Evolutionary conservation across 2,329 filamentous ascomycete species (phyloP), one percentile per base, ranked within the genome.

Genomic region (Monosporascus sp.): DNA sequence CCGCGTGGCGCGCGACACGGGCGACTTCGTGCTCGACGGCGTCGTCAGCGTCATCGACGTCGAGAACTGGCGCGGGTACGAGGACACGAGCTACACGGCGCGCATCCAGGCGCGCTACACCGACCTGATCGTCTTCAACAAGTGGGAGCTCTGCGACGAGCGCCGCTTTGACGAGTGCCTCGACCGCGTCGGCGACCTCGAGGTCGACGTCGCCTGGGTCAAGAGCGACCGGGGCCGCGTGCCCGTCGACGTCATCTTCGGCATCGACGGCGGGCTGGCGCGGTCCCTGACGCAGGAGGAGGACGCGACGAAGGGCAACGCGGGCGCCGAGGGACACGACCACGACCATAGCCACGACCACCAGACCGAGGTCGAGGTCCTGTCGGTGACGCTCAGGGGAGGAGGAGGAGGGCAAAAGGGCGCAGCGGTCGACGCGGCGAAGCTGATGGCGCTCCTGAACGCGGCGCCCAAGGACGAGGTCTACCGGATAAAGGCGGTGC

Each of bases 61-160:
- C 11, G 92, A 96, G 79, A 97, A 97, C 66, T 97, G 91, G 91
- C 76, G 84, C 64, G 92, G 92, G 0, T 97, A 97, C 65, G 90
- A 94, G 62, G 91, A 95, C 69, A 95, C 89, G 24, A 90, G 86
- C 54, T 93, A 89, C 65, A 97, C 92, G 52, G 92, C 92, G 6
- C 86, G 88, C 65, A 77, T 96, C 60, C 92, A 97, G 77, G 92
- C 91, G 4, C 78, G 83, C 57, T 96, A 95, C 69, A 97, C 92
- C 11, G 92, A 97, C 70, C 68, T 97, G 56, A 87, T 97, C 56
- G 84, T 97, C 17, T 87, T 96, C 63, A 97, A 96, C 70, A 97
- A 97, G 74, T 96, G 90, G 89, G 92, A 97, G 72, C 65, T 70
- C 6, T 87, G 87, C 9, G 79, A 80, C 49, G 90, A 96, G 74